A percentile compares a stretch with the other conserved stretches of the same genome.
phyloP scores from a whole-genome alignment of 2,329 filamentous ascomycete species.

The Hortaea sp. region DNA sequence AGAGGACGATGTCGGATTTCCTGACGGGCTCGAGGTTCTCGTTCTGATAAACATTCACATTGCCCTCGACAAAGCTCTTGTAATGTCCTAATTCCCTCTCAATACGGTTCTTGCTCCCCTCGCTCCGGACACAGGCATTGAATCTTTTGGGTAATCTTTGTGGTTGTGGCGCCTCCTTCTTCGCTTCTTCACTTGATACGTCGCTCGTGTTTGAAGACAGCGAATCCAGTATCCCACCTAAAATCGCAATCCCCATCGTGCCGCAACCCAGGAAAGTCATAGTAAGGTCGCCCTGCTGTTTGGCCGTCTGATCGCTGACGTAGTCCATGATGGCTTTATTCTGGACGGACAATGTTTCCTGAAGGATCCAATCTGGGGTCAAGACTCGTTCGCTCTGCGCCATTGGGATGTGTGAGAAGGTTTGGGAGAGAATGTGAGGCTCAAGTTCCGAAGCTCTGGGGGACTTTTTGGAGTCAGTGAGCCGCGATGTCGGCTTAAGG shows the following conservation, averaged over 20 bases:
- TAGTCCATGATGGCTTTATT: constrained; percentile 15
- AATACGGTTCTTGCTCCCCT: constrained; percentile 60
- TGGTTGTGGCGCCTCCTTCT: constrained; percentile 33
- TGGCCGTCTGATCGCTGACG: constrained; percentile 1
- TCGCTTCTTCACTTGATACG: constrained; percentile 17
- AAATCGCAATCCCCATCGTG: constrained; percentile 80
- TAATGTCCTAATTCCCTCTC: constrained; percentile 55
- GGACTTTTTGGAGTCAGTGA: too few relatives aligned
- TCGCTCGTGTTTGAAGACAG: constrained; percentile 38
- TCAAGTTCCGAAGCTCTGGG: background rate
- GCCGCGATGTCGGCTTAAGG: too few relatives aligned
- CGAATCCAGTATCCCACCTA: constrained; percentile 67
- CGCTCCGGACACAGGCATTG: constrained; percentile 67
- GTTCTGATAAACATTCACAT: constrained; percentile 58
- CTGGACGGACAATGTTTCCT: constrained; percentile 19
- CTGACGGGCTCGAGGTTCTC: constrained; percentile 60
- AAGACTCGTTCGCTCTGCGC: constrained; percentile 10
- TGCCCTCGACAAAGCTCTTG: constrained; percentile 29
- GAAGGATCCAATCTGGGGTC: constrained; percentile 22
- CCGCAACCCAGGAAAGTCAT: constrained; percentile 75
- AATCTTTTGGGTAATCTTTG: constrained; percentile 59
- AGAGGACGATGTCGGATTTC: constrained; percentile 61
- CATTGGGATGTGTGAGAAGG: background rate
- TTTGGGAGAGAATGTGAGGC: background rate
- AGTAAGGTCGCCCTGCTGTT: constrained; percentile 43